Evolutionary conservation across 139 green algal genomes (phyloP), one percentile per base, ranked within the genome.

Genomic region (Tetraselmis striata): DNA sequence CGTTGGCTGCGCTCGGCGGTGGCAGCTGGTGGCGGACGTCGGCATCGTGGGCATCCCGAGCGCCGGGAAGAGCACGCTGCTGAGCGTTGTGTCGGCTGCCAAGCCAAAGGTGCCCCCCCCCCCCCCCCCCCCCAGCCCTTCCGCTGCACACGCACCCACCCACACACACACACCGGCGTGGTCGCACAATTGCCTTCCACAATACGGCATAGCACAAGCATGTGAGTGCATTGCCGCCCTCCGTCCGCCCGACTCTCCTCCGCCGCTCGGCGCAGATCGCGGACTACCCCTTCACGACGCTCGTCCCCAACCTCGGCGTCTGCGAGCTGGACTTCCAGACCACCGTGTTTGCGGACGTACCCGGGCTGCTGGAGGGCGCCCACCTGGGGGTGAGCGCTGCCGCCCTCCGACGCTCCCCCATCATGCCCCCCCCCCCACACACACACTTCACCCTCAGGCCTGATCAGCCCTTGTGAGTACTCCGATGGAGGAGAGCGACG

Each of bases 281-380:
- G 26, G 89, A 95, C 87, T 99, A 99, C 87, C 95, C 96, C 29
- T 99, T 99, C 90, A 99, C 97, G 5, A 99, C 97, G 23, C 92
- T 99, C 25, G 88, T 95, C 74, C 97, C 97, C 74, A 99, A 99
- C 87, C 90, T 99, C 30, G 97, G 96, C 0, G 95, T 98, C 2
- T 98, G 94, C 83, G 90, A 95, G 81, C 85, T 94, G 78, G 95
- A 98, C 86, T 97, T 91, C 82, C 58, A 85, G 23, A 93, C 90
- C 11, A 94, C 92, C 27, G 90, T 93, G 75, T 92, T 92, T 87
- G 86, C 91, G 82, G 95, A 98, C 85, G 92, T 99, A 31, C 96
- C 95, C 1, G 96, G 97, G 25, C 89, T 99, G 87, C 85, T 99
- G 67, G 95, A 98, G 86, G 97, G 96, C 1, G 95, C 94, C n/a